A percentile compares a stretch with the other conserved stretches of the same genome.
phyloP scores from a whole-genome alignment of 73 alveolate species.

The Paramecium sonneborni region DNA sequence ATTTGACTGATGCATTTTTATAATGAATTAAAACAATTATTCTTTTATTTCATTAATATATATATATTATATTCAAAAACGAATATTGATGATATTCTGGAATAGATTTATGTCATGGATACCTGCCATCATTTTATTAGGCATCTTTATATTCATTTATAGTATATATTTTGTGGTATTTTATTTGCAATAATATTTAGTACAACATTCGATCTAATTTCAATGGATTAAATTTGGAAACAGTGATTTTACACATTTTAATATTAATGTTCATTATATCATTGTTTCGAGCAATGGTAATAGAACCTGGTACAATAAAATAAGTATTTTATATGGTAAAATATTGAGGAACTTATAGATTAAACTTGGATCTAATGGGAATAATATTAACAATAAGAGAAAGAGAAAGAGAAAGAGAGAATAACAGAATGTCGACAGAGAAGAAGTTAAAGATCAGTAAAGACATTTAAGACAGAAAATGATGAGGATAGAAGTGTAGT shows the following conservation, averaged over 20 bases:
- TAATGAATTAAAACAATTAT: neutral
- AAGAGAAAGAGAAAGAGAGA: neutral
- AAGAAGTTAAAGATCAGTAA: neutral
- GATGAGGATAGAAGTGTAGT: constrained; percentile 49
- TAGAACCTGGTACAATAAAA: constrained; percentile 5
- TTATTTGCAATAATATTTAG: neutral
- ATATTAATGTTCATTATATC: neutral
- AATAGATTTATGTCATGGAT: constrained; percentile 31
- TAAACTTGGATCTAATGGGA: constrained; percentile 52
- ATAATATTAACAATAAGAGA: neutral
- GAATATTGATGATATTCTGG: constrained; percentile 34
- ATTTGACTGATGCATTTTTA: neutral
- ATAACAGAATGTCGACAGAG: constrained; percentile 4
- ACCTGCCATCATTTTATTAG: neutral
- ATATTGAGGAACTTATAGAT: constrained; percentile 17
- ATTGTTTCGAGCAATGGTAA: neutral
- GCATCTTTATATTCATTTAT: constrained; percentile 24
- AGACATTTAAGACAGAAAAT: neutral
- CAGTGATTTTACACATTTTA: neutral
- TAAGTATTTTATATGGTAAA: neutral
- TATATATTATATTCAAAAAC: constrained; percentile 16
- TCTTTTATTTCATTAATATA: neutral
- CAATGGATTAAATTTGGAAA: neutral
- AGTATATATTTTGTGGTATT: constrained; percentile 2
- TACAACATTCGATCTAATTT: neutral